phyloP scores from a whole-genome alignment of 2,329 filamentous ascomycete genomes.

The Fusarium nelsonii region DNA sequence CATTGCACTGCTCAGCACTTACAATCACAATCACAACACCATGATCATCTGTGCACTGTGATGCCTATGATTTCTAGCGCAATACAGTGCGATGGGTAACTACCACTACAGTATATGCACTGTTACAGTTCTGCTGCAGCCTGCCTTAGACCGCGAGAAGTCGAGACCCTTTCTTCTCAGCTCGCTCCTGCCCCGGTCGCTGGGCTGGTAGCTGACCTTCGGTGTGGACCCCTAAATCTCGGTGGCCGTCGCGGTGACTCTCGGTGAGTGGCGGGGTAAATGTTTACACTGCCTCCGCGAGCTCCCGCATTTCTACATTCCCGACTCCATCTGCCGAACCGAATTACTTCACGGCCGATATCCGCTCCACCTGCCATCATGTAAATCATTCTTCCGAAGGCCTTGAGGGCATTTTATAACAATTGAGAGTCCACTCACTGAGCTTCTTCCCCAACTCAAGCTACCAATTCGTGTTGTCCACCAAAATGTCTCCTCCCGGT shows the following conservation, averaged over 20 bases:
- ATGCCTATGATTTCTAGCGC: rapidly evolving
- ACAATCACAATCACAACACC: neutral
- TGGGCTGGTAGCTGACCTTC: neutral
- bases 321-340: conserved; percentile 51
- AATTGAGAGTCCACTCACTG: neutral
- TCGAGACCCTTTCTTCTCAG: neutral
- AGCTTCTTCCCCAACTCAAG: conserved; percentile 2
- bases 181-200: neutral
- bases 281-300: conserved; percentile 38
- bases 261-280: conserved; percentile 49
- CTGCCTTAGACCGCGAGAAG: too few relatives aligned
- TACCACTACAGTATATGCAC: neutral
- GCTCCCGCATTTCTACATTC: conserved; percentile 35
- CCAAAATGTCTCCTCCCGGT: conserved; percentile 64
- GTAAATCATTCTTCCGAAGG: conserved; percentile 48
- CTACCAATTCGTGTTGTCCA: neutral
- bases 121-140: neutral
- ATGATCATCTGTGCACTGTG: neutral
- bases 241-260: conserved; percentile 11
- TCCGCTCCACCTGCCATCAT: conserved; percentile 42
- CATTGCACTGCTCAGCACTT: conserved; percentile 3
- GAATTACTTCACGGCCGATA: conserved; percentile 28
- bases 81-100: neutral
- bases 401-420: conserved; percentile 24
- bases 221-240: conserved; percentile 10